Evolutionary conservation across 805 yeast genomes (phyloP), one percentile per base, ranked within the genome.

Genomic region (Yamadazyma paraphyllophila): DNA sequence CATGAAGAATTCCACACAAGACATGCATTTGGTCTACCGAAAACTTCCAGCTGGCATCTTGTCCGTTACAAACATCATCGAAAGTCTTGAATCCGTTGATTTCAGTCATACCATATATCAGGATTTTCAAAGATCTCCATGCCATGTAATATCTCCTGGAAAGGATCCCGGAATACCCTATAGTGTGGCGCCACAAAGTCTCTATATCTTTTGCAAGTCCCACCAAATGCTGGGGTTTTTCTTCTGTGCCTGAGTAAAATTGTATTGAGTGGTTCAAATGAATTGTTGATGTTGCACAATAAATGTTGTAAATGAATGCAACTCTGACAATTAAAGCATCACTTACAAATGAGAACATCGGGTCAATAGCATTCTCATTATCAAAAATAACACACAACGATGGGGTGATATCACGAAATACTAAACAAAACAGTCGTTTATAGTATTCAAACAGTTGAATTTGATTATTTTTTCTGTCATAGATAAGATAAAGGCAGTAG

Each of bases 261-360:
- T 34, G 41, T 1, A 44, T 24, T 5, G 51, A 39, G 36, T 47
- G 49, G 25, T 44, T 45, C 33, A 50, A 41, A 30, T 48, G 54
- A 13, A 50, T 38, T 9, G 39, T 34, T 13, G 41, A 29, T 3
- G 44, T 40, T 8, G 44, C 35, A 36, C 49, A 13, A 24, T 29
- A 29, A 12, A 39, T 42, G 11, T 43, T 27, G 11, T 33, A 40
- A 20, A 51, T 29, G 40, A 49, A 49, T 10, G 25, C 33, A 15
- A 41, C 31, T 14, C 51, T 34, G 7, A 48, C 38, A 29, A 41
- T 33, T 17, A 48, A 26, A 1, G 37, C n/a, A n/a, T 39, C 43
- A 12, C 24, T 9, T 11, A 29, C 27, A n/a, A 44, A 14, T 12
- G 43, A 44, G 20, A 38, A 44, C 31, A 36, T 31, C 4, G 46